phyloP scores from a whole-genome alignment of 2,329 filamentous ascomycete species.

The Escovopsis sp. region DNA sequence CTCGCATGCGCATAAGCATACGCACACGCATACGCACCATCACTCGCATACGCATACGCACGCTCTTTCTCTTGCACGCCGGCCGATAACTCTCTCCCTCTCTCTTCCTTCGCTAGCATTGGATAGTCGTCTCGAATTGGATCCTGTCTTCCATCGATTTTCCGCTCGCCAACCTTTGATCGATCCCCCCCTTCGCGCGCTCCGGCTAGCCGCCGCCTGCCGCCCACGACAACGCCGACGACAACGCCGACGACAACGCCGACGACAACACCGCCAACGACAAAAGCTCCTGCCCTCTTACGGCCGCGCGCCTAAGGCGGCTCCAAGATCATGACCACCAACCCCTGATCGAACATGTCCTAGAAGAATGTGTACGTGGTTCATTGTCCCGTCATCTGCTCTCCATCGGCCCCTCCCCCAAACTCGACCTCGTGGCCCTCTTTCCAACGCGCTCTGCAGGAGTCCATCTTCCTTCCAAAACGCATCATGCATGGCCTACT shows the following conservation, averaged over 20 bases:
- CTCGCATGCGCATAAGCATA: no score
- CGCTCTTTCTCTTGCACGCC: neutral
- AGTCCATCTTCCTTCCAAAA: conserved; percentile 6
- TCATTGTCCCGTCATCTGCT: neutral
- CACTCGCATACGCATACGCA: no score
- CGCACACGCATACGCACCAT: no score
- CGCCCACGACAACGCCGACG: no score
- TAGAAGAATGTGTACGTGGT: conserved; percentile 27
- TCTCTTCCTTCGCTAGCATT: conserved; percentile 3
- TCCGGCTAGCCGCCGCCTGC: no score
- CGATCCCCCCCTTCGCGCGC: no score
- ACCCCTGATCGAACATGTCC: conserved; percentile 22
- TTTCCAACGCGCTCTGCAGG: conserved; percentile 3
- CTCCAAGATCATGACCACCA: conserved; percentile 18
- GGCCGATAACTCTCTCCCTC: conserved; percentile 2
- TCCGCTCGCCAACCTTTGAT: no score
- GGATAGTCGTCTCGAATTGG: no score
- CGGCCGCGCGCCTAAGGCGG: conserved; percentile 15
- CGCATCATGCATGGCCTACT: no score
- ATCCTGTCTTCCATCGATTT: no score
- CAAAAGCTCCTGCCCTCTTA: conserved; percentile 3
- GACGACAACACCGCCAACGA: neutral
- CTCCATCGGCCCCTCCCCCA: conserved; percentile 1
- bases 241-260: no score
- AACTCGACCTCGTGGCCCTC: conserved; percentile 2